phyloP scores from a whole-genome alignment of 1,139 yeast species.

The Diutina sp. region DNA sequence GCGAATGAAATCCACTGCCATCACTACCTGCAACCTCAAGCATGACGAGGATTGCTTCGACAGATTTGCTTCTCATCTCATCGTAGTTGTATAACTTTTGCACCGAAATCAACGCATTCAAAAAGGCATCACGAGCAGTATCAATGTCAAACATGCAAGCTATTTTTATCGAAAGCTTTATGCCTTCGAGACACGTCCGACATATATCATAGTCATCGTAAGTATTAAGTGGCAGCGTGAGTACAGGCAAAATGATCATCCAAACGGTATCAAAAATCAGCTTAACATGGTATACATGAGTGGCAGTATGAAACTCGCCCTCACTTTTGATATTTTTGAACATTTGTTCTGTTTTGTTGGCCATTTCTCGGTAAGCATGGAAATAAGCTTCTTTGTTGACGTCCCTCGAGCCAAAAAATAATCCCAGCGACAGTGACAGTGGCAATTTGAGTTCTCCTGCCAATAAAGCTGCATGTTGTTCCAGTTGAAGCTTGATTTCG shows the following conservation, averaged over 20 bases:
- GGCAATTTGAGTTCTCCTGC: slow-evolving; percentile 39
- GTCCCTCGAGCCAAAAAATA: slow-evolving; percentile 68
- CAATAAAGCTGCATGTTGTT: slow-evolving; percentile 84
- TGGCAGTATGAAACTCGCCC: slow-evolving; percentile 45
- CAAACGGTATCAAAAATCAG: slow-evolving; percentile 90
- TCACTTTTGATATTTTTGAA: slow-evolving; percentile 41
- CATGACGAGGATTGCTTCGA: slow-evolving; percentile 65
- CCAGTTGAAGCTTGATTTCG: slow-evolving; percentile 85
- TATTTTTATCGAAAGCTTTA: slow-evolving; percentile 68
- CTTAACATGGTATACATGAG: slow-evolving; percentile 80
- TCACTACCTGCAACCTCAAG: slow-evolving; percentile 70
- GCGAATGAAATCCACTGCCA: slow-evolving; percentile 52
- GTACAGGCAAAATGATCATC: slow-evolving; percentile 94
- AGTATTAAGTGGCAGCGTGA: slow-evolving; percentile 87
- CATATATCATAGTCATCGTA: slow-evolving; percentile 69
- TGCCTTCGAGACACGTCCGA: slow-evolving; percentile 70
- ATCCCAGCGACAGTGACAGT: slow-evolving; percentile 29
- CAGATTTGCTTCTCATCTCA: slow-evolving; percentile 69
- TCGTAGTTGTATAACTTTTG: slow-evolving; percentile 69
- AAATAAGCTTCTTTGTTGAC: slow-evolving; percentile 75
- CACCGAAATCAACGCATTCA: slow-evolving; percentile 83
- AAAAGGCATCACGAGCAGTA: slow-evolving; percentile 78
- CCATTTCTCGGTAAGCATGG: slow-evolving; percentile 86
- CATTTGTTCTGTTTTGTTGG: slow-evolving; percentile 76
- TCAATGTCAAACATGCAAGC: slow-evolving; percentile 78